Evolutionary conservation across 805 yeast genomes (phyloP).

Genomic region (Debaryomyces prosopidis): DNA sequence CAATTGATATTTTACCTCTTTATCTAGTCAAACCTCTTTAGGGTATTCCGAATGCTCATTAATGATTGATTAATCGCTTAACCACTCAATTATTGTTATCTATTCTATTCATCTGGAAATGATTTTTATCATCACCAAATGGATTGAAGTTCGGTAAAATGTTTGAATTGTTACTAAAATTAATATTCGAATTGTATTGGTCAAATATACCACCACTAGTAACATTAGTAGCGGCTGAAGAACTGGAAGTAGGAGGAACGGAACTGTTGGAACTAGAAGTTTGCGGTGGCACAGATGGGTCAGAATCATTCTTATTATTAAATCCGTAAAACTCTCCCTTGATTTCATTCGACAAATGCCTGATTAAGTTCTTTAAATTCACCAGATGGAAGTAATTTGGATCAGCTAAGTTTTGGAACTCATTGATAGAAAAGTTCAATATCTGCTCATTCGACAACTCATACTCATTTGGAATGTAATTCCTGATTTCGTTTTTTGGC

Average conservation of each 20-base stretch:
- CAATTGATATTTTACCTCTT: neutral
- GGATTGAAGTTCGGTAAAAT: constrained; percentile 7
- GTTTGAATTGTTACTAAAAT: neutral
- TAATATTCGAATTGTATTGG: neutral
- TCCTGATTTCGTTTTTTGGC: constrained; percentile 1
- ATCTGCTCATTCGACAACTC: constrained; percentile 40
- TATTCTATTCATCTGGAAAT: neutral
- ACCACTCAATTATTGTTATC: neutral
- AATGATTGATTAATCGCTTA: too few relatives aligned
- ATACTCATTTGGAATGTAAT: constrained; percentile 36
- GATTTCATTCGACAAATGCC: constrained; percentile 43
- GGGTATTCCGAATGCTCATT: too few relatives aligned
- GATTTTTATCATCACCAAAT: constrained; percentile 7
- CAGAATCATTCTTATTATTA: constrained; percentile 11
- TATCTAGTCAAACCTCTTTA: neutral
- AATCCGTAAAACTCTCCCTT: constrained; percentile 45
- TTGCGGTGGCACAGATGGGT: neutral
- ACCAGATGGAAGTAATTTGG: constrained; percentile 55
- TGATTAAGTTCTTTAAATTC: constrained; percentile 48
- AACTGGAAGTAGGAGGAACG: neutral
- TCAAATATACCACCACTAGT: constrained; percentile 2
- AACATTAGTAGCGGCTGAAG: neutral
- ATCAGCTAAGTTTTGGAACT: constrained; percentile 37
- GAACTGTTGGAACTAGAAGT: neutral
- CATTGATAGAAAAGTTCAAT: constrained; percentile 44